Conservation (phyloP, 1,284 basidiomycete species). For the Cutaneotrichosporon spelunceum region DNA sequence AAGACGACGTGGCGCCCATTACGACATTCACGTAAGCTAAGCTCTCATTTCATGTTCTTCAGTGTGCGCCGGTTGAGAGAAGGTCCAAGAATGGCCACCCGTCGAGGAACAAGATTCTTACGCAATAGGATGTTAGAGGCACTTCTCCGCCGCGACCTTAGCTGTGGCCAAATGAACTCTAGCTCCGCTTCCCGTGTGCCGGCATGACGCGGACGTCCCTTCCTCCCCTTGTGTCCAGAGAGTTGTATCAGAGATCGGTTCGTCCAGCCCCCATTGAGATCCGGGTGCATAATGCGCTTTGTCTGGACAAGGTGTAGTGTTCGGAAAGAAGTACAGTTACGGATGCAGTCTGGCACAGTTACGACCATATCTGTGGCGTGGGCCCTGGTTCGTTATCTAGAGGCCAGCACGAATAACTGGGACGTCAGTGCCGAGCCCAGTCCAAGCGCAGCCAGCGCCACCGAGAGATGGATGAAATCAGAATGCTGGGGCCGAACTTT, state of each 20-base stretch:
- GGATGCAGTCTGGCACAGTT: too few relatives aligned
- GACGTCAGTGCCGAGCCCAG: not conserved
- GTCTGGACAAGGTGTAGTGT: too few relatives aligned
- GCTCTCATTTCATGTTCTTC: not conserved
- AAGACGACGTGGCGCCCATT: not conserved
- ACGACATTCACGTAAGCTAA: not conserved
- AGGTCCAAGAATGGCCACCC: not conserved
- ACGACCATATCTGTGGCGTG: too few relatives aligned
- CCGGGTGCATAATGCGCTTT: too few relatives aligned
- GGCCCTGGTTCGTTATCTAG: not conserved
- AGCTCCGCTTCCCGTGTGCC: not conserved
- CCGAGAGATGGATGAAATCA: not conserved
- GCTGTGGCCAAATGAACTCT: too few relatives aligned
- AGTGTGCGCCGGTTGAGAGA: not conserved
- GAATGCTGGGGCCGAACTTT: slow-evolving; percentile 17
- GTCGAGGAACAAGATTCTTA: not conserved
- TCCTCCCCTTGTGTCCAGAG: not conserved
- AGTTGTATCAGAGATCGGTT: not conserved
- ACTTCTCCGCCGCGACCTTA: not conserved
- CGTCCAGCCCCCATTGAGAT: too few relatives aligned
- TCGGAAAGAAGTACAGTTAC: too few relatives aligned
- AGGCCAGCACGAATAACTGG: not conserved
- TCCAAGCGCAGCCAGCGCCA: not conserved
- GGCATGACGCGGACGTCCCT: not conserved
- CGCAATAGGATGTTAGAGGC: not conserved